Evolutionary conservation across 768 basidiomycete species (phyloP).

Genomic region (Glaciozyma martinii): DNA sequence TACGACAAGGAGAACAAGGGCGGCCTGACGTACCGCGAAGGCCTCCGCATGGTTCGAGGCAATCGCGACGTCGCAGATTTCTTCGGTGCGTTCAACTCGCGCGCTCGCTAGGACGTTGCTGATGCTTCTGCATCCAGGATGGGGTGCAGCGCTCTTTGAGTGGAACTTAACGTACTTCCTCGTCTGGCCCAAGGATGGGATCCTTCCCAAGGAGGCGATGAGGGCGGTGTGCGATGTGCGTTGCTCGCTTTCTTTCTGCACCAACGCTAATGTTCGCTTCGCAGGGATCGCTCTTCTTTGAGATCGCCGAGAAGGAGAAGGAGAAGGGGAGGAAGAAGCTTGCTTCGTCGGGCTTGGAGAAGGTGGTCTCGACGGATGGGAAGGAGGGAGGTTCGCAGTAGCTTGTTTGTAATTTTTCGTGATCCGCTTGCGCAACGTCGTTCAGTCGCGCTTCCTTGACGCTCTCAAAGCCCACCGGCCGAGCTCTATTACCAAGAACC

Average conservation of each 20-base stretch:
- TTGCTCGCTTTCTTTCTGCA: slow-evolving; percentile 35
- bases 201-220: slow-evolving; percentile 45
- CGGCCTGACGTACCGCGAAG: slow-evolving; percentile 28
- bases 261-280: background rate
- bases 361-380: too few relatives aligned
- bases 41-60: slow-evolving; percentile 37
- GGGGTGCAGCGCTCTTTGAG: slow-evolving; percentile 40
- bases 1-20: slow-evolving; percentile 26
- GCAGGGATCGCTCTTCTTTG: background rate
- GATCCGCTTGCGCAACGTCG: too few relatives aligned
- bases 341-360: too few relatives aligned
- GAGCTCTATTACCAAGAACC: too few relatives aligned
- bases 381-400: too few relatives aligned
- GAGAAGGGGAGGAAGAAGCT: background rate
- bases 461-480: too few relatives aligned
- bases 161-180: slow-evolving; percentile 43
- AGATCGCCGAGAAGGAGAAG: background rate
- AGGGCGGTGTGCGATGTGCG: slow-evolving; percentile 44
- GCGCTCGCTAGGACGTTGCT: background rate
- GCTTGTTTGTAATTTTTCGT: too few relatives aligned
- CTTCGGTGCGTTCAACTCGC: slow-evolving; percentile 38
- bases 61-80: slow-evolving; percentile 32
- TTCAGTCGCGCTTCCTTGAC: too few relatives aligned
- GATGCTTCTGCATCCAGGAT: slow-evolving; percentile 5
- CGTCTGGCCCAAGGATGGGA: slow-evolving; percentile 43